These are phyloP conservation scores for Cymbopogon citratus DNA, from an alignment of 176 grass and related monocot species.

Conservation along the genomic window DNA sequence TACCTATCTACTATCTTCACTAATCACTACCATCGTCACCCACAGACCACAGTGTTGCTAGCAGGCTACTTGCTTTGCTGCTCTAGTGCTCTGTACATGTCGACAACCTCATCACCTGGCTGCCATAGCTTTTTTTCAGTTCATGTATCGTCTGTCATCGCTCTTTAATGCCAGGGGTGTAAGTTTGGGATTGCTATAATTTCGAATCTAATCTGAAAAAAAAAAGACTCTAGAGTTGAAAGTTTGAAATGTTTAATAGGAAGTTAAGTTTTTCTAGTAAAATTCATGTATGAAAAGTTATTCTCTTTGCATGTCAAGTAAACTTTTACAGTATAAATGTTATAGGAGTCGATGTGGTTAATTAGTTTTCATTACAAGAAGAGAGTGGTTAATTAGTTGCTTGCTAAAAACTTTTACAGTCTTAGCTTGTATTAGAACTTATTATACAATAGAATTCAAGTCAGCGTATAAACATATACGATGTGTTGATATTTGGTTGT, in stretches of 20 bases:
- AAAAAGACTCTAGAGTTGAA: neutral
- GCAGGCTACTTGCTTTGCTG: neutral
- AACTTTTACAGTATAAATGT: neutral
- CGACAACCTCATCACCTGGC: too few relatives aligned
- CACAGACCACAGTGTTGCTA: neutral
- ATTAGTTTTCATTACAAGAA: too few relatives aligned
- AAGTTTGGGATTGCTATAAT: neutral
- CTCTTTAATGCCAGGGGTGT: neutral
- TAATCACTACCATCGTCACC: neutral
- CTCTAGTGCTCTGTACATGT: neutral
- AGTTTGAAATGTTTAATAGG: neutral
- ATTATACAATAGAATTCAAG: too few relatives aligned
- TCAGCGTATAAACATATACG: too few relatives aligned
- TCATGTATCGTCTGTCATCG: too few relatives aligned
- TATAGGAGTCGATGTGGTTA: too few relatives aligned
- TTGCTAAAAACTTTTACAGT: too few relatives aligned
- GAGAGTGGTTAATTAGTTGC: too few relatives aligned
- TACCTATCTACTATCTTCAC: too few relatives aligned
- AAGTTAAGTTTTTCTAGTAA: neutral
- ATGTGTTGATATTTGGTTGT: too few relatives aligned
- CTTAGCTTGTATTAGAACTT: too few relatives aligned
- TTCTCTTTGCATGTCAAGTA: neutral
- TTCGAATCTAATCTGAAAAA: neutral
- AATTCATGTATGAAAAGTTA: neutral
- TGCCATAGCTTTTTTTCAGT: too few relatives aligned